Evolutionary conservation across 495 filamentous ascomycete genomes (phyloP).

Genomic region (Talaromyces proteolyticus): DNA sequence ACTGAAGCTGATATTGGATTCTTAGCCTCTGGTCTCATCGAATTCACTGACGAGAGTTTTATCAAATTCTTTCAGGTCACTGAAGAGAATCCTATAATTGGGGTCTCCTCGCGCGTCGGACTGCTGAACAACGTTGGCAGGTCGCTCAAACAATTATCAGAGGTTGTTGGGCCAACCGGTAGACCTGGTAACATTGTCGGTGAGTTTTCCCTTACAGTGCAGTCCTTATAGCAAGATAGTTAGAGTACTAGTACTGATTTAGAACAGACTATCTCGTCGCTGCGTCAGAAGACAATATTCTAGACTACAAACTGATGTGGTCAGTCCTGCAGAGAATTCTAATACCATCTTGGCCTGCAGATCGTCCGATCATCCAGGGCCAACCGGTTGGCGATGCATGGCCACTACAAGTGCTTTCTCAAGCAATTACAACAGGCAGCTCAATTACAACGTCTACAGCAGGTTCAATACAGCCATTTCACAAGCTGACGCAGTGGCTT

Average conservation of each 20-base stretch:
- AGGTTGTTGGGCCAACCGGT: constrained; percentile 44
- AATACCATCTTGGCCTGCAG: constrained; percentile 48
- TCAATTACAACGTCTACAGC: constrained; percentile 9
- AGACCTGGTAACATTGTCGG: constrained; percentile 52
- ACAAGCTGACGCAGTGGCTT: constrained; percentile 88
- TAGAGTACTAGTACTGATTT: background rate
- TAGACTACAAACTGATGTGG: constrained; percentile 40
- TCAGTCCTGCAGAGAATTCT: constrained; percentile 43
- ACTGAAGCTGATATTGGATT: background rate
- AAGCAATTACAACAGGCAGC: constrained; percentile 4
- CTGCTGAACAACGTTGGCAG: constrained; percentile 42
- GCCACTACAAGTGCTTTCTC: constrained; percentile 31
- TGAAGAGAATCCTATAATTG: constrained; percentile 44
- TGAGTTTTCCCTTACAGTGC: constrained; percentile 14
- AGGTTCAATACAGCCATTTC: constrained; percentile 54
- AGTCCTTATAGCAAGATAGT: background rate
- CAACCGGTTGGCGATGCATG: constrained; percentile 53
- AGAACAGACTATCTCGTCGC: constrained; percentile 44
- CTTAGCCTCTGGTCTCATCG: background rate
- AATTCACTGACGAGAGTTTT: constrained; percentile 2
- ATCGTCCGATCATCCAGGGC: constrained; percentile 45
- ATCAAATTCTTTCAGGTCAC: constrained; percentile 37
- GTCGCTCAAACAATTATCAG: constrained; percentile 37
- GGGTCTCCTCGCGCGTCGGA: constrained; percentile 39
- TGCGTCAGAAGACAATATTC: constrained; percentile 4